Percentiles rank a stretch among this genome's conserved stretches.
Conservation (phyloP, 2,329 filamentous ascomycete species). For the Fusarium gaditjirri region DNA sequence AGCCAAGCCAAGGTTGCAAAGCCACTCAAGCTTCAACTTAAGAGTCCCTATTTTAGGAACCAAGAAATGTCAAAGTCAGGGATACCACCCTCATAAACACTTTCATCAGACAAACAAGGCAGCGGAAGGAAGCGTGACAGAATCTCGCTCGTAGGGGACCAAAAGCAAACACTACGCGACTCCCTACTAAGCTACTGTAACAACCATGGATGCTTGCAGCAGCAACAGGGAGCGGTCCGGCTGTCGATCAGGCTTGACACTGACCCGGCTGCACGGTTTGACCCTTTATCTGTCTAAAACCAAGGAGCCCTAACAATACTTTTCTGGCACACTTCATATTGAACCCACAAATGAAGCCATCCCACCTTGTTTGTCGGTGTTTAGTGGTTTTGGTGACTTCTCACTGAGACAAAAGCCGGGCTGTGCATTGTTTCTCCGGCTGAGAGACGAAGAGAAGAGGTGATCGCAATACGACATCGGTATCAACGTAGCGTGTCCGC, state of each 20-base stretch:
- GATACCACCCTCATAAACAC: constrained; percentile 39
- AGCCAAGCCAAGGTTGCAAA: constrained; percentile 18
- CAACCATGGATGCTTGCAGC: constrained; percentile 29
- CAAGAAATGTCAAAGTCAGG: constrained; percentile 45
- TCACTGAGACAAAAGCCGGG: constrained; percentile 29
- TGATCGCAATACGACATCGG: constrained; percentile 11
- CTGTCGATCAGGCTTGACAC: constrained; percentile 37
- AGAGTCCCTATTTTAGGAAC: constrained; percentile 42
- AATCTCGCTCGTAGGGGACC: constrained; percentile 6
- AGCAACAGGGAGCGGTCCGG: constrained; percentile 43
- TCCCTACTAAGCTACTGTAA: neutral
- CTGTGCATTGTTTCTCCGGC: constrained; percentile 15
- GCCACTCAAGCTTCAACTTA: constrained; percentile 15
- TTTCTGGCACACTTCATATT: constrained; percentile 4
- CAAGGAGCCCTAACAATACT: constrained; percentile 7
- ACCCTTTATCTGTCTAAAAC: neutral
- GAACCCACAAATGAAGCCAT: constrained; percentile 30
- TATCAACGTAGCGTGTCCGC: constrained; percentile 22
- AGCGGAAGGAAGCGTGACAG: neutral
- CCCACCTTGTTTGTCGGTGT: constrained; percentile 16
- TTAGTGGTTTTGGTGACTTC: constrained; percentile 11
- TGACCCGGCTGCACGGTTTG: constrained; percentile 21
- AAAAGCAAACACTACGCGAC: constrained; percentile 2
- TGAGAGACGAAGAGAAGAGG: constrained; percentile 2
- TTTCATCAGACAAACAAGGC: constrained; percentile 5